Evolutionary conservation across 768 basidiomycete genomes (phyloP).

Genomic region (Termitomyces sp.): DNA sequence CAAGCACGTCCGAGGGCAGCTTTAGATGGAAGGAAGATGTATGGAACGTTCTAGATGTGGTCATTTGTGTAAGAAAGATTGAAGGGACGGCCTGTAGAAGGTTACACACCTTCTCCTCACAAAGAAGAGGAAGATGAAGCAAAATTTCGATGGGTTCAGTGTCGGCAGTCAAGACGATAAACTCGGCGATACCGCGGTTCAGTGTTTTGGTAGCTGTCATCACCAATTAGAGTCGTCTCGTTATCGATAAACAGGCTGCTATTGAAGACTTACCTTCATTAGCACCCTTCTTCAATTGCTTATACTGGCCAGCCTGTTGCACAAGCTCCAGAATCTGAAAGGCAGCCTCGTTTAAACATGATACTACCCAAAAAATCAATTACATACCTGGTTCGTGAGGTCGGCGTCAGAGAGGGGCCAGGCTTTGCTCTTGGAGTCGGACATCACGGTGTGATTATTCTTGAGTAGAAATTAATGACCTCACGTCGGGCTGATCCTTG

Average conservation of each 20-base stretch:
- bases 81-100: neutral
- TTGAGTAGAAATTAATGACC: conserved; percentile 44
- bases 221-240: conserved; percentile 7
- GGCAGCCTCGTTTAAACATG: neutral
- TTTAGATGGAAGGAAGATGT: conserved; percentile 93
- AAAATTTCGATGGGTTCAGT: conserved; percentile 98
- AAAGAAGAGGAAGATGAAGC: conserved; percentile 93
- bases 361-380: neutral
- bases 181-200: conserved; percentile 96
- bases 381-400: conserved; percentile 84
- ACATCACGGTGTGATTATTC: conserved; percentile 40
- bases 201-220: conserved; percentile 89
- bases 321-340: conserved; percentile 90
- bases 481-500: conserved; percentile 86
- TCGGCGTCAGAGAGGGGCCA: conserved; percentile 85
- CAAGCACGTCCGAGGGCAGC: conserved; percentile 95
- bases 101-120: conserved; percentile 87
- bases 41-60: conserved; percentile 80
- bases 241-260: neutral
- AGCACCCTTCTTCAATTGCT: conserved; percentile 98
- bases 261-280: conserved; percentile 78
- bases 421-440: conserved; percentile 72
- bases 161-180: conserved; percentile 94
- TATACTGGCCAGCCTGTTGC: conserved; percentile 94
- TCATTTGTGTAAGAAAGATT: neutral